These are phyloP conservation scores for Cryphonectria parasitica DNA, from an alignment of 2,329 filamentous ascomycete genomes.

Conservation along the genomic window DNA sequence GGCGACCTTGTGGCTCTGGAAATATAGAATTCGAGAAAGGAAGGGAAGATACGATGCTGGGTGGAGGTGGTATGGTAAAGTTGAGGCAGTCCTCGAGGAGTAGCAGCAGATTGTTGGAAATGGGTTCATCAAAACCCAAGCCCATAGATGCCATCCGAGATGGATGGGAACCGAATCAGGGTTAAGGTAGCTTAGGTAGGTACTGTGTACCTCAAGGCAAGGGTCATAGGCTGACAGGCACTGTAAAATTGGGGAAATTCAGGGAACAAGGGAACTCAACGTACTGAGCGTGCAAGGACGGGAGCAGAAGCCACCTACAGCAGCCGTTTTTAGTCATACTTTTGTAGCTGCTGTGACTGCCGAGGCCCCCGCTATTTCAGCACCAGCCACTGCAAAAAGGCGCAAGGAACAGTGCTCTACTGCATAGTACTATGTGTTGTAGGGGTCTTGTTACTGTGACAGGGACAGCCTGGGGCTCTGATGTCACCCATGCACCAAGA, in stretches of 20 bases:
- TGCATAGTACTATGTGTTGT: neutral
- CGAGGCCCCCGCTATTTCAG: neutral
- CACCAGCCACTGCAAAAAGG: neutral
- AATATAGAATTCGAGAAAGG: neutral
- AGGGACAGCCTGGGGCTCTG: neutral
- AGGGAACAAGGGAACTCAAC: neutral
- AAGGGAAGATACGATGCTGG: neutral
- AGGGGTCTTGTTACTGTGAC: neutral
- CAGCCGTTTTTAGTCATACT: neutral
- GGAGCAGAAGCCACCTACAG: neutral
- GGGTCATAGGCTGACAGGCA: neutral
- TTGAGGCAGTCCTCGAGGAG: neutral
- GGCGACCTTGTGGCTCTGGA: neutral
- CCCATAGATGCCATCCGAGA: neutral
- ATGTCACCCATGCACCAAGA: neutral
- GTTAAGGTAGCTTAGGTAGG: neutral
- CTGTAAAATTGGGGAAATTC: no score
- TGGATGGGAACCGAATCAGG: neutral
- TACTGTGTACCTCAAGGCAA: neutral
- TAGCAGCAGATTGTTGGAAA: slow-evolving; percentile 7
- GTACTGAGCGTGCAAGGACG: neutral
- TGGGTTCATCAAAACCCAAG: slow-evolving; percentile 6
- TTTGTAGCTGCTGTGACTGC: neutral
- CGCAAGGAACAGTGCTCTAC: neutral
- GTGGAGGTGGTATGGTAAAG: neutral